These are phyloP conservation scores for Avena sativa DNA, from an alignment of 176 grass and related monocot genomes.

Conservation along the genomic window DNA sequence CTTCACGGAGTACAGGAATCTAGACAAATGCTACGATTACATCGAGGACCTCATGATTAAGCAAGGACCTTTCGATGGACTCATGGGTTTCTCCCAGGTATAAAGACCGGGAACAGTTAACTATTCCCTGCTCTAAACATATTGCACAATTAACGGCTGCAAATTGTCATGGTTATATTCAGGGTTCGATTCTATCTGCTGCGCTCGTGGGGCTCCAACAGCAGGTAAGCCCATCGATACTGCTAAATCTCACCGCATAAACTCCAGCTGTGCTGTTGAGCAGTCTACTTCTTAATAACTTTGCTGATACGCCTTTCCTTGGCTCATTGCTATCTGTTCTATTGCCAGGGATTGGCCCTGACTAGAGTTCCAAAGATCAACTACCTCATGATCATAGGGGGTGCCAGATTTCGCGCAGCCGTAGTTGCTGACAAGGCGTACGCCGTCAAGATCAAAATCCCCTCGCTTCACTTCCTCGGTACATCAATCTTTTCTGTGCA, in stretches of 20 bases:
- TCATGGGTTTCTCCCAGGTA: slow-evolving; percentile 97
- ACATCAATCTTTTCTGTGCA: background rate
- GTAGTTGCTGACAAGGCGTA: slow-evolving; percentile 71
- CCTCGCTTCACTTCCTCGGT: slow-evolving; percentile 91
- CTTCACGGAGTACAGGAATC: slow-evolving; percentile 77
- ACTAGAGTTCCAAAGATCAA: slow-evolving; percentile 84
- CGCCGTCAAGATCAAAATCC: slow-evolving; percentile 55
- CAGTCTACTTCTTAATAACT: background rate
- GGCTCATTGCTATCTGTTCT: background rate
- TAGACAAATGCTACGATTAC: slow-evolving; percentile 76
- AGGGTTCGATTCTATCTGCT: slow-evolving; percentile 80
- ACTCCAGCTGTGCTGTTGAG: background rate
- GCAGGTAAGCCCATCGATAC: slow-evolving; percentile 42
- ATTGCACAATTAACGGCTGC: background rate
- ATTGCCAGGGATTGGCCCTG: slow-evolving; percentile 70
- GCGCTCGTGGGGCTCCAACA: slow-evolving; percentile 75
- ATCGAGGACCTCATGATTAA: slow-evolving; percentile 88
- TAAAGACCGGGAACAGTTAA: background rate
- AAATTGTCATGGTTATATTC: background rate
- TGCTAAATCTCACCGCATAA: background rate
- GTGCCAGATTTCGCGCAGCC: slow-evolving; percentile 60
- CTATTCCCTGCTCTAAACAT: too few species aligned
- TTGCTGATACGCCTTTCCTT: background rate
- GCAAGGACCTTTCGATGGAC: slow-evolving; percentile 81
- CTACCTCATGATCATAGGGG: slow-evolving; percentile 73